Percentiles rank a stretch among this genome's conserved stretches.
phyloP scores from a whole-genome alignment of 2,329 filamentous ascomycete genomes.

The Penicillium sp. region DNA sequence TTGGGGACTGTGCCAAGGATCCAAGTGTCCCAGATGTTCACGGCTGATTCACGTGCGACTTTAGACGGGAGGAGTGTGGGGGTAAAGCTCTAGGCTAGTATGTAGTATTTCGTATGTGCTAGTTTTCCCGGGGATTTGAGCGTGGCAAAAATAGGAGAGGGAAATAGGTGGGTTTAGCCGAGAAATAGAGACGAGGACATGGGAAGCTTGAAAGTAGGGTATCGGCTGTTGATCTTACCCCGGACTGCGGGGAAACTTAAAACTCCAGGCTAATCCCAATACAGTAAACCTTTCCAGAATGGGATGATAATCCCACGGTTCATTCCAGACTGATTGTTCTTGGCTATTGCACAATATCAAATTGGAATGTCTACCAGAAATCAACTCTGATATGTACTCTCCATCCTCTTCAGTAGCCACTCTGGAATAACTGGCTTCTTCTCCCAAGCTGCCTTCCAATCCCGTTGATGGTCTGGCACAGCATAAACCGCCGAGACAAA shows the following conservation, averaged over 20 bases:
- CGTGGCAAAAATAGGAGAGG: background rate
- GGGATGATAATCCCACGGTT: background rate
- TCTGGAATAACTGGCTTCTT: constrained; percentile 56
- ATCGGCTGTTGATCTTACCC: constrained; percentile 2
- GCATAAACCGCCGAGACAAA: constrained; percentile 71
- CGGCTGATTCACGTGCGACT: background rate
- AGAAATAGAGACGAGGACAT: background rate
- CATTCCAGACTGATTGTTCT: background rate
- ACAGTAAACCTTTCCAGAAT: background rate
- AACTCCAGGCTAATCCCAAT: background rate
- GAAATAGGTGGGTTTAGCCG: background rate
- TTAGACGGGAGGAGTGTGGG: background rate
- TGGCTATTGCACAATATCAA: background rate
- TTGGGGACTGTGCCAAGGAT: background rate
- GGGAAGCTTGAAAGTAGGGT: background rate
- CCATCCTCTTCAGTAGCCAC: constrained; percentile 59
- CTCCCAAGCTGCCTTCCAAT: constrained; percentile 62
- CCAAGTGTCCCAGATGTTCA: background rate
- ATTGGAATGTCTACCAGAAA: background rate
- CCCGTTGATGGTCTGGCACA: constrained; percentile 53
- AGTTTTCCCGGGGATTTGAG: background rate
- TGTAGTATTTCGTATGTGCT: background rate
- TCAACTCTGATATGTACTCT: background rate
- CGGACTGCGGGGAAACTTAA: constrained; percentile 6
- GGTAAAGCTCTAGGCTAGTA: background rate